phyloP scores from a whole-genome alignment of 73 alveolate genomes.

The Symbiodinium natans region DNA sequence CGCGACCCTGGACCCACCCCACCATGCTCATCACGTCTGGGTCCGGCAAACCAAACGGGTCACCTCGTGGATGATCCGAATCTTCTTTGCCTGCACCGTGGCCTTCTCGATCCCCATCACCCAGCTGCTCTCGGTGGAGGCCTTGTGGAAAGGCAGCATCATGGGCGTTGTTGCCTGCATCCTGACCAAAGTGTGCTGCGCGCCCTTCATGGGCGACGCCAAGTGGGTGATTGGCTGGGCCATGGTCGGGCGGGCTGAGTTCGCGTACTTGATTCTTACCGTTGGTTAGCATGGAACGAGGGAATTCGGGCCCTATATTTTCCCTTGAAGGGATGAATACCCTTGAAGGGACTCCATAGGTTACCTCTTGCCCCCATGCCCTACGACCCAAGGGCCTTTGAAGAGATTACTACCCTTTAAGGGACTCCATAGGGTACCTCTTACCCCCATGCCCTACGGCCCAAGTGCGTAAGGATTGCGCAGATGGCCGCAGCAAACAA shows the following conservation, averaged over 20 bases:
- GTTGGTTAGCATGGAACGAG: too few relatives aligned
- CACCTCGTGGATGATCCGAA: conserved; percentile 67
- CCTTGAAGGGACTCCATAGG: background rate
- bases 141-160: conserved; percentile 85
- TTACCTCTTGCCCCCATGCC: background rate
- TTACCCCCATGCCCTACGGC: background rate
- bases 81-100: conserved; percentile 87
- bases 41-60: conserved; percentile 52
- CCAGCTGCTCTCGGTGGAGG: conserved; percentile 51
- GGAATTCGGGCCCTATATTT: too few relatives aligned
- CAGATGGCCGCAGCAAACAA: conserved; percentile 53
- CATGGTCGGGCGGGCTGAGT: conserved; percentile 94
- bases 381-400: background rate
- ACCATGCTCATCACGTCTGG: conserved; percentile 73
- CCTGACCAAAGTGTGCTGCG: conserved; percentile 40
- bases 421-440: background rate
- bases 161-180: conserved; percentile 86
- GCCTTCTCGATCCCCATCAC: conserved; percentile 79
- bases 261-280: conserved; percentile 18
- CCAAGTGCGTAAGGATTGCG: conserved; percentile 57
- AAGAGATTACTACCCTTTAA: background rate
- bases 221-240: conserved; percentile 94
- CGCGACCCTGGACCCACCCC: conserved; percentile 26
- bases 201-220: conserved; percentile 85
- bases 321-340: background rate